Base-by-base conservation (phyloP, 768 basidiomycete species). In the Mycena venus region DNA sequence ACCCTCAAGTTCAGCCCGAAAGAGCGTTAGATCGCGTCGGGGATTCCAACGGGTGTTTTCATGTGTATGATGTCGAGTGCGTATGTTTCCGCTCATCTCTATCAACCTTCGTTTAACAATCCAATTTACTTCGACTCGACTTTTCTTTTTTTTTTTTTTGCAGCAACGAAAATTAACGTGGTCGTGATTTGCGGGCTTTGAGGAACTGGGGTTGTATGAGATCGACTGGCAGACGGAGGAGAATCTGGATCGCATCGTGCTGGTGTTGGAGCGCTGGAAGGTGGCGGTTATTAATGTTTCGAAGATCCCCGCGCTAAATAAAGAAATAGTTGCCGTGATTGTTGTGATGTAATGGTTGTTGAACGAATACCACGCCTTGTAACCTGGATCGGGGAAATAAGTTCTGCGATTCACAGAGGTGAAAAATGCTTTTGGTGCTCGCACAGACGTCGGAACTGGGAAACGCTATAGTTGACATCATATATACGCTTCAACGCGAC, bases 1-100 rank as follows among this genome's bases (percentile, higher is more conserved):
- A 88, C 94, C 0, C 79, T 96, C 31, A 84, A 90, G 9, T 96
- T 96, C 81, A 94, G 93, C 78, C 95, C 95, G 0, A 88, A 91
- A 60, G 94, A 95, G 0, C 85, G 86, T 56, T 91, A 90, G 80
- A 81, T 97, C 32, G 93, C 93, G 2, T 94, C 94, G 15, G 96
- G 94, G 1, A 90, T 70, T 93, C 92, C 31, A 95, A 97, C 78
- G 94, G 95, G 11, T 89, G 90, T 85, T 78, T 97, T 66, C 86
- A 92, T 77, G 84, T 97, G 27, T 97, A 95, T 77, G 87, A 91
- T 72, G 86, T 92, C 34, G 84, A 89, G 95, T 94, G 77, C 63
- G 72, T 81, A 14, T 47, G n/a, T n/a, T 47, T 51, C 4, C 25
- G 8, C 23, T 27, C 8, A 9, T 51, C 23, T 4, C 49, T 44